Conservation (phyloP, 129 eudicot genomes). For the Lactuca saligna region DNA sequence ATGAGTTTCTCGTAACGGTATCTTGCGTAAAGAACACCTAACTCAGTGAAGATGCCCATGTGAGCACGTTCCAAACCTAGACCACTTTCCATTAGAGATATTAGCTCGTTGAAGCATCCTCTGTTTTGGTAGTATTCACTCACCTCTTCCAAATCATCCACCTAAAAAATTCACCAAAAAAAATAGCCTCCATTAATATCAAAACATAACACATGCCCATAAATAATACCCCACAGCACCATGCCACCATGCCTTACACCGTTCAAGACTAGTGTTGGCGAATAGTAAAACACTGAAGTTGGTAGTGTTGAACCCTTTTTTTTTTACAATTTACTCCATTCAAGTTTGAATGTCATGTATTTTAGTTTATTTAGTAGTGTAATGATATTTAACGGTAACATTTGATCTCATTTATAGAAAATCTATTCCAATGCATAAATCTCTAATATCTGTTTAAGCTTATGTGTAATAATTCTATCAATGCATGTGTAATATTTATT, state of each 20-base stretch:
- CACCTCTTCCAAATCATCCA: conserved; percentile 96
- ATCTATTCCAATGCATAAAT: too few species aligned
- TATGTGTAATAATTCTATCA: neutral
- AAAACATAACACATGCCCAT: neutral
- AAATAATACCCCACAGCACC: neutral
- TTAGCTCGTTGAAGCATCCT: conserved; percentile 95
- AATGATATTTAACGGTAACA: too few species aligned
- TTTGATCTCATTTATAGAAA: too few species aligned
- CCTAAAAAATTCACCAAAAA: conserved; percentile 41
- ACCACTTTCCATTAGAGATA: conserved; percentile 98
- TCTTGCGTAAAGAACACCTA: conserved; percentile 95
- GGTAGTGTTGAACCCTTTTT: neutral
- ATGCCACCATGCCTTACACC: neutral
- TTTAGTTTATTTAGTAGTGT: neutral
- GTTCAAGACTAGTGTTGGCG: neutral
- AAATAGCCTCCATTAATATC: neutral
- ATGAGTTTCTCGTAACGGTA: conserved; percentile 96
- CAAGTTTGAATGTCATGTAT: neutral
- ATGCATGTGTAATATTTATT: too few species aligned
- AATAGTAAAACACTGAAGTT: too few species aligned
- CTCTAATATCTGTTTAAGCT: too few species aligned
- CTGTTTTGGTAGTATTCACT: conserved; percentile 93
- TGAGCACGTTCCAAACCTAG: conserved; percentile 98
- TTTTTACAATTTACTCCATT: neutral
- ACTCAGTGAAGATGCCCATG: conserved; percentile 96